Evolutionary conservation across 495 filamentous ascomycete genomes (phyloP).

Genomic region (Aspergillus indologenus): DNA sequence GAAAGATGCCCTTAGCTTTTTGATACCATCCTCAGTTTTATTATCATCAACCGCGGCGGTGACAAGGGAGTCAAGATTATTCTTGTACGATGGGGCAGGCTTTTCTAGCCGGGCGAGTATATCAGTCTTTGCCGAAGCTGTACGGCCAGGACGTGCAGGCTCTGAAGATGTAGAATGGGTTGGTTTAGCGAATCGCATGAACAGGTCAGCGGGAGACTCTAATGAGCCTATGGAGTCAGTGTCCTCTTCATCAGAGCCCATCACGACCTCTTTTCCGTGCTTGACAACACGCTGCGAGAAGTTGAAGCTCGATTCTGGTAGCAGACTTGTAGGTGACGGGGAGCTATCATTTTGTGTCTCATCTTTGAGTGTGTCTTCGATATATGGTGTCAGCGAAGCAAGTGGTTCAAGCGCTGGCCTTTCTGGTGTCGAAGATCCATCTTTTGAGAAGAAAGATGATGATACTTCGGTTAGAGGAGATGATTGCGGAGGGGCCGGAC

Average conservation of each 20-base stretch:
- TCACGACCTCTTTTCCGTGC: constrained; percentile 52
- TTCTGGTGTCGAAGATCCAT: constrained; percentile 20
- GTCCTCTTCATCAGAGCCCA: constrained; percentile 70
- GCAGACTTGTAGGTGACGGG: constrained; percentile 14
- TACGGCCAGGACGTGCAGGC: constrained; percentile 11
- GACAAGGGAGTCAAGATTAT: constrained; percentile 63
- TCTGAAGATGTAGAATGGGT: constrained; percentile 7
- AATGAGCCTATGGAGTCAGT: constrained; percentile 55
- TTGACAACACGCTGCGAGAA: constrained; percentile 44
- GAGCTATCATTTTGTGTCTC: constrained; percentile 18
- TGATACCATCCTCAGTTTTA: constrained; percentile 55
- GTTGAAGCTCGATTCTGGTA: constrained; percentile 22
- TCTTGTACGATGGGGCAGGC: constrained; percentile 57
- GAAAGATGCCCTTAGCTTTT: constrained; percentile 47
- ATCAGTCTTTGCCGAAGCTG: constrained; percentile 4
- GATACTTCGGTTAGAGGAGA: constrained; percentile 36
- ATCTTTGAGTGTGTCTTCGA: constrained; percentile 7
- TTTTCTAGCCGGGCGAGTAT: neutral
- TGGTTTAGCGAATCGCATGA: constrained; percentile 24
- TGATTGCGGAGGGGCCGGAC: constrained; percentile 15
- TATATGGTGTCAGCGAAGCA: constrained; percentile 13
- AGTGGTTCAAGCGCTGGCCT: constrained; percentile 21
- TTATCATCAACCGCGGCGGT: constrained; percentile 56
- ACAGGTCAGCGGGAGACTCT: constrained; percentile 41
- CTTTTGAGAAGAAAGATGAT: constrained; percentile 26